Percentiles rank a stretch among this genome's conserved stretches.
These are phyloP conservation scores for Xylaria sp. DNA, from an alignment of 2,329 filamentous ascomycete genomes.

Conservation along the genomic window DNA sequence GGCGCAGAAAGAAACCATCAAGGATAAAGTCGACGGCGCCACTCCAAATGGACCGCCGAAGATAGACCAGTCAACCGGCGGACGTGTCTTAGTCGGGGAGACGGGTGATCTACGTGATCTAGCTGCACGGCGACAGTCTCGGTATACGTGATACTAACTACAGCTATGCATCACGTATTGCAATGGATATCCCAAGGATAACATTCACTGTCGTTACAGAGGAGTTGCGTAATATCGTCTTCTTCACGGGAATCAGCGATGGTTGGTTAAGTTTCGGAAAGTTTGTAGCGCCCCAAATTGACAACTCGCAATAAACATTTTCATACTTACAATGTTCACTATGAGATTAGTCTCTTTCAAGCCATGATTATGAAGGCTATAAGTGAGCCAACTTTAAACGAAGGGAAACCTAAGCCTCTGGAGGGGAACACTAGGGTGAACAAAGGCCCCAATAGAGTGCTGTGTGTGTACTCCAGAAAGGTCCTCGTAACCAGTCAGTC, in stretches of 20 bases:
- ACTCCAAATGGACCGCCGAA: conserved; percentile 47
- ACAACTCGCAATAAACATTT: background rate
- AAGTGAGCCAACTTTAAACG: too few relatives aligned
- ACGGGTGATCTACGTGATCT: conserved; percentile 50
- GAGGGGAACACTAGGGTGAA: background rate
- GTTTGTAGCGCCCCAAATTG: background rate
- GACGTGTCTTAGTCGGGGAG: conserved; percentile 49
- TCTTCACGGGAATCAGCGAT: background rate
- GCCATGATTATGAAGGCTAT: background rate
- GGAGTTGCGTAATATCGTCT: background rate
- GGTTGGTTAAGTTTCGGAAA: background rate
- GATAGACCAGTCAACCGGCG: conserved; percentile 45
- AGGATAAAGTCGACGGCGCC: conserved; percentile 49
- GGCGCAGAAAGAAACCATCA: conserved; percentile 42
- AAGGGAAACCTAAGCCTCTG: too few relatives aligned
- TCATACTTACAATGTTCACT: background rate
- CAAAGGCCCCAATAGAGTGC: background rate
- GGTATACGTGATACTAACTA: background rate
- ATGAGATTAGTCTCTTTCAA: background rate
- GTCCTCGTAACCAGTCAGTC: background rate
- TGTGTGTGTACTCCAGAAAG: background rate
- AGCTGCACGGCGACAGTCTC: conserved; percentile 45
- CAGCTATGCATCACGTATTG: background rate
- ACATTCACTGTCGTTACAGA: background rate
- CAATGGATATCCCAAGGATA: background rate